Evolutionary conservation across 345 rosid species (phyloP).

Genomic region (rapeseed (Brassica napus)): DNA sequence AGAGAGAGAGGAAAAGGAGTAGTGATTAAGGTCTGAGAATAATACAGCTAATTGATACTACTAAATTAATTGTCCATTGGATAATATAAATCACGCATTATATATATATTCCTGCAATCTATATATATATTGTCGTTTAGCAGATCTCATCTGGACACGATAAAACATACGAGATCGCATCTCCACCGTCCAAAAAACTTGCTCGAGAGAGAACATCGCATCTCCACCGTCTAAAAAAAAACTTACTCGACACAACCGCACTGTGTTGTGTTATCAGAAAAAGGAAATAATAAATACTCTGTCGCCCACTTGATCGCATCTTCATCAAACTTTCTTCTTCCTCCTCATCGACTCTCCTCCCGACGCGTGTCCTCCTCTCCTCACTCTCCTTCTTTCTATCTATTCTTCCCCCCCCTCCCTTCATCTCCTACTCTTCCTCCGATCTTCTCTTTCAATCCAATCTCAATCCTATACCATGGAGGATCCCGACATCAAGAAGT

Average conservation of each 20-base stretch:
- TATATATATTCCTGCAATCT: not conserved
- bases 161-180: not conserved
- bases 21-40: not conserved
- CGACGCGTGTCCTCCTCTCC: slow-evolving; percentile 27
- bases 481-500: slow-evolving; percentile 40
- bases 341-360: not conserved
- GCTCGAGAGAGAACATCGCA: not conserved
- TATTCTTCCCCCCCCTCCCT: too few species aligned
- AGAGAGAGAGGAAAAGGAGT: not conserved
- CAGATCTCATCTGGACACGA: not conserved
- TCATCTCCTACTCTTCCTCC: not conserved
- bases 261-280: not conserved
- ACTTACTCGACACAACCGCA: not conserved
- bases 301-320: slow-evolving; percentile 16
- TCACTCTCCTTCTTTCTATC: not conserved
- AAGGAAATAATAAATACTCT: slow-evolving; percentile 9
- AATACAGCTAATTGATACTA: not conserved
- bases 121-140: not conserved
- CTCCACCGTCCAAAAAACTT: not conserved
- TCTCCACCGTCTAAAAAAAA: slow-evolving; percentile 5
- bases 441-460: not conserved
- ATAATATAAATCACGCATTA: not conserved
- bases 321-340: not conserved
- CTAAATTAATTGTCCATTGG: not conserved
- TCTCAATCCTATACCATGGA: slow-evolving; percentile 29